These are phyloP conservation scores for Wickerhamiella pararugosa DNA, from an alignment of 1,139 yeast genomes.

Conservation along the genomic window DNA sequence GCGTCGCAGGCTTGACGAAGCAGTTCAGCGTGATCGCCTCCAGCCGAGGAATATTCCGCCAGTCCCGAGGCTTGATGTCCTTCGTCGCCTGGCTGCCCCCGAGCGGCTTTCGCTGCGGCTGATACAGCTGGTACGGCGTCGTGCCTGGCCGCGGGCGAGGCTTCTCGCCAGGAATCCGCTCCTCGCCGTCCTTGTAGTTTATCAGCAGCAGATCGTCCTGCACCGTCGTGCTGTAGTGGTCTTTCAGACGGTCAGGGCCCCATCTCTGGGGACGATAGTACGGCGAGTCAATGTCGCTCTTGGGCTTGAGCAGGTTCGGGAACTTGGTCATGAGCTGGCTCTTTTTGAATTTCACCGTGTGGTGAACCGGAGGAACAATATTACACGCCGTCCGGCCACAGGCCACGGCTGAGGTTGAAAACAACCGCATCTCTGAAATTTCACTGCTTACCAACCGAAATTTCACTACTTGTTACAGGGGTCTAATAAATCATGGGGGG, in stretches of 20 bases:
- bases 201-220: conserved; percentile 66
- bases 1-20: conserved; percentile 61
- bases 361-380: conserved; percentile 83
- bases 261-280: conserved; percentile 58
- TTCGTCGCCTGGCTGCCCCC: conserved; percentile 48
- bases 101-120: conserved; percentile 38
- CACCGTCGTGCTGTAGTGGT: conserved; percentile 59
- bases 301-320: conserved; percentile 48
- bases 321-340: conserved; percentile 42
- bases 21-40: conserved; percentile 56
- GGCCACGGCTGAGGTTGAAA: conserved; percentile 25
- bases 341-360: conserved; percentile 62
- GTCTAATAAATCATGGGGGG: too few relatives aligned
- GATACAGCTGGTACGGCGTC: conserved; percentile 79
- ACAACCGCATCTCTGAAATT: background rate
- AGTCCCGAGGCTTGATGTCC: conserved; percentile 49
- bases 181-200: conserved; percentile 49
- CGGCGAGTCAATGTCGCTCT: conserved; percentile 38
- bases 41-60: conserved; percentile 58
- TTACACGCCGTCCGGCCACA: conserved; percentile 45
- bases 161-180: conserved; percentile 44
- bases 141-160: conserved; percentile 75
- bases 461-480: too few relatives aligned
- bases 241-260: conserved; percentile 65
- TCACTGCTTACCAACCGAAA: background rate